Conservation (phyloP, 1,284 basidiomycete genomes). For the Ganoderma boninense region DNA sequence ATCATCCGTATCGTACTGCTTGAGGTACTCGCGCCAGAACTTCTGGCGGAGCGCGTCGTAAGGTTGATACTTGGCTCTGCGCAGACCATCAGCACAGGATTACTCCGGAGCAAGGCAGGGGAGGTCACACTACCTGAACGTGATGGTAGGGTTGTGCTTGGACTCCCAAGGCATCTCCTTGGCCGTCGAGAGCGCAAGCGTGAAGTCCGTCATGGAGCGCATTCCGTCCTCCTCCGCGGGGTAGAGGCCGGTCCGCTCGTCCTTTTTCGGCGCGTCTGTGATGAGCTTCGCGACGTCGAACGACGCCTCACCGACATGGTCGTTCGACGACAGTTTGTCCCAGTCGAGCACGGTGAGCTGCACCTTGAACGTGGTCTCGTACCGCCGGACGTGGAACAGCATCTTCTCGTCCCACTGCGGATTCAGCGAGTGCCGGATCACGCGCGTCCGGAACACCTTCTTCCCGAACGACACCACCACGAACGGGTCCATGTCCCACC, state of each 20-base stretch:
- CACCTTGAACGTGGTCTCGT: slow-evolving; percentile 83
- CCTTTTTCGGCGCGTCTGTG: slow-evolving; percentile 75
- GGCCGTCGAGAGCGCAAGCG: slow-evolving; percentile 58
- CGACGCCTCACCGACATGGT: slow-evolving; percentile 82
- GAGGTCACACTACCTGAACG: slow-evolving; percentile 60
- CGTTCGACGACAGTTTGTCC: slow-evolving; percentile 93
- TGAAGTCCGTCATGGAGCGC: slow-evolving; percentile 77
- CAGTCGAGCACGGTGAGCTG: slow-evolving; percentile 90
- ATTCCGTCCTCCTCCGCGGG: slow-evolving; percentile 57
- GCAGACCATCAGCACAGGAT: not conserved
- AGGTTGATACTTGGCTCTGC: slow-evolving; percentile 92
- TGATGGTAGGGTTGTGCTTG: slow-evolving; percentile 68
- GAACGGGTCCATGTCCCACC: slow-evolving; percentile 98
- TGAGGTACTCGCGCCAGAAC: slow-evolving; percentile 93
- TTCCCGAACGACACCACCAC: slow-evolving; percentile 96
- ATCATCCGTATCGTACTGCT: slow-evolving; percentile 93
- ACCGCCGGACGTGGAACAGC: slow-evolving; percentile 92
- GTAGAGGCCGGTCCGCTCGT: slow-evolving; percentile 80
- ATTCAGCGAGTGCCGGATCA: slow-evolving; percentile 89
- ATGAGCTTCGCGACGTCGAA: slow-evolving; percentile 80
- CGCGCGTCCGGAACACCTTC: slow-evolving; percentile 94
- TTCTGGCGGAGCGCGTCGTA: slow-evolving; percentile 91
- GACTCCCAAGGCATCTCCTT: slow-evolving; percentile 71
- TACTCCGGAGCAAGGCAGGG: slow-evolving; percentile 22
- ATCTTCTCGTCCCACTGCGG: slow-evolving; percentile 97